A percentile compares a stretch with the other conserved stretches of the same genome.
These are phyloP conservation scores for Pyronema omphalodes DNA, from an alignment of 495 filamentous ascomycete species.

Conservation along the genomic window DNA sequence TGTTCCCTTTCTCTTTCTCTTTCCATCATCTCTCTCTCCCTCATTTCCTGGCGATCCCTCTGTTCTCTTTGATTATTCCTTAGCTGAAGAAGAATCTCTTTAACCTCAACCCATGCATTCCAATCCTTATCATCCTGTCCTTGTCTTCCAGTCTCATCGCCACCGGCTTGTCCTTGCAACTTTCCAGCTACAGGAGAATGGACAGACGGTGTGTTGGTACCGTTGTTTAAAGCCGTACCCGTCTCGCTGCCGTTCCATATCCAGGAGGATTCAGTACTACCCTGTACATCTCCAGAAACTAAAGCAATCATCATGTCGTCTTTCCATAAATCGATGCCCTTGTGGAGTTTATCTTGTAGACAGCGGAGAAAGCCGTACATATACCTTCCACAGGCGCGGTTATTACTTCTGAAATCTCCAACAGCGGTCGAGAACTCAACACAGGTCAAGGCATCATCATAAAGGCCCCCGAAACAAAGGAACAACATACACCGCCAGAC, in stretches of 20 bases:
- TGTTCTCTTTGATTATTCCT: conserved; percentile 7
- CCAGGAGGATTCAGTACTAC: conserved; percentile 61
- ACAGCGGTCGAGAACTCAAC: conserved; percentile 51
- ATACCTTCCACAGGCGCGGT: conserved; percentile 64
- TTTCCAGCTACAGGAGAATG: conserved; percentile 3
- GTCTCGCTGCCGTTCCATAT: conserved; percentile 60
- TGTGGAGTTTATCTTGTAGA: conserved; percentile 40
- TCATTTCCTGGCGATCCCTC: conserved; percentile 2
- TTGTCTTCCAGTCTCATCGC: conserved; percentile 23
- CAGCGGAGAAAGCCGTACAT: conserved; percentile 62
- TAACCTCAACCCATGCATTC: conserved; percentile 36
- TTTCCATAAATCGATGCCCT: conserved; percentile 37
- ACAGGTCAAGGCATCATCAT: conserved; percentile 50
- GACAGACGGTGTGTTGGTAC: conserved; percentile 7
- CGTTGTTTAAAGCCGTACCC: conserved; percentile 28
- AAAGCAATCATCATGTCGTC: conserved; percentile 89
- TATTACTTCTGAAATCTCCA: conserved; percentile 48
- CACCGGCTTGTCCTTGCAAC: neutral
- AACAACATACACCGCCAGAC: conserved; percentile 80
- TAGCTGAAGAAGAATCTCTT: conserved; percentile 25
- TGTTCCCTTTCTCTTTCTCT: conserved; percentile 8
- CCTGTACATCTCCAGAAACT: conserved; percentile 77
- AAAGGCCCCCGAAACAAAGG: conserved; percentile 54
- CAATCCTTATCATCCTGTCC: conserved; percentile 35
- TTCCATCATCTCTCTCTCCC: neutral